These are phyloP conservation scores for Trichothecium roseum DNA, from an alignment of 2,329 filamentous ascomycete species.

Conservation along the genomic window DNA sequence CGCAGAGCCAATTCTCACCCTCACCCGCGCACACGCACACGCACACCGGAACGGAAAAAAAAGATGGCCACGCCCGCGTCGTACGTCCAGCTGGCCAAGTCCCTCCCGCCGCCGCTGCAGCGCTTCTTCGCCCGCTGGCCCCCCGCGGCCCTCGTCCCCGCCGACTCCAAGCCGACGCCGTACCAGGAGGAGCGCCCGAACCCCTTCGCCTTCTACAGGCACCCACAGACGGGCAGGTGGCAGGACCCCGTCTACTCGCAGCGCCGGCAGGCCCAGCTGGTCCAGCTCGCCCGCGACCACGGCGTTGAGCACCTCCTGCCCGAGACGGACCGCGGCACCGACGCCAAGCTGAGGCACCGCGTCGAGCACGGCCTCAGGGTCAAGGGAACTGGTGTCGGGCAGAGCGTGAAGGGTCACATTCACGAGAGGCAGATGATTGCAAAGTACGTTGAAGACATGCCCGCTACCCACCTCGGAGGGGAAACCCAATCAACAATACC, in stretches of 20 bases:
- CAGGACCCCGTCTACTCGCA: conserved; percentile 74
- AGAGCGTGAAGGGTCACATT: conserved; percentile 89
- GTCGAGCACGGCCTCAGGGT: conserved; percentile 74
- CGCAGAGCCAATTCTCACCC: no score
- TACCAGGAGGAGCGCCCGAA: conserved; percentile 54
- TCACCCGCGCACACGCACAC: conserved; percentile 8
- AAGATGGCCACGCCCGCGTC: conserved; percentile 25
- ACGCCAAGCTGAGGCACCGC: conserved; percentile 57
- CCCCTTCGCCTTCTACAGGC: conserved; percentile 73
- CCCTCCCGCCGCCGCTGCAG: conserved; percentile 66
- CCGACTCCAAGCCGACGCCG: conserved; percentile 30
- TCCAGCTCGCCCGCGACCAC: conserved; percentile 71
- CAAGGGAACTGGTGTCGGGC: conserved; percentile 85
- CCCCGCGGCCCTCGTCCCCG: conserved; percentile 50
- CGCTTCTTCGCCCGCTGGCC: conserved; percentile 88
- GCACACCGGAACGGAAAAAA: conserved; percentile 6
- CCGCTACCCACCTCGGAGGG: no score
- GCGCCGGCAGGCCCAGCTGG: conserved; percentile 79
- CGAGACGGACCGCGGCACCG: conserved; percentile 64
- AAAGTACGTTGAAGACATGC: conserved; percentile 52
- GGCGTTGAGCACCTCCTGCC: conserved; percentile 77
- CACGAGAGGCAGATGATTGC: conserved; percentile 81
- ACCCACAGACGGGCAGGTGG: conserved; percentile 72
- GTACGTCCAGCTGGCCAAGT: conserved; percentile 52
- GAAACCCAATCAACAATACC: no score